phyloP scores from a whole-genome alignment of 31 red algal genomes.

The Porphyra umbilicalis region DNA sequence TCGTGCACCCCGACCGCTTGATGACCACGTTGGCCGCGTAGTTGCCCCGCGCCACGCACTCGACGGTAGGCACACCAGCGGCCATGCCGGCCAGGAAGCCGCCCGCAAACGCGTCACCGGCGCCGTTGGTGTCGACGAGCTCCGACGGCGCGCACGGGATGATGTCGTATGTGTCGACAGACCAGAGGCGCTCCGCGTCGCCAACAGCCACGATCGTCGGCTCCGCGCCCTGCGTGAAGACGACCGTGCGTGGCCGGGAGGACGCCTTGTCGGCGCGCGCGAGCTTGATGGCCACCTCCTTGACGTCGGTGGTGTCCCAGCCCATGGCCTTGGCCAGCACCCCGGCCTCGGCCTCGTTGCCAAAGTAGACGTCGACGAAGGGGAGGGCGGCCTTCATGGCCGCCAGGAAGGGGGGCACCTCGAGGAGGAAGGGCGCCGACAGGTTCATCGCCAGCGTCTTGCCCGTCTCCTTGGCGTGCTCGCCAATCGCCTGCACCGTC shows the following conservation, averaged over 20 bases:
- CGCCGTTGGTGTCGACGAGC: conserved; percentile 86
- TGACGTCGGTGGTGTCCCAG: conserved; percentile 41
- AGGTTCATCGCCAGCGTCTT: conserved; percentile 88
- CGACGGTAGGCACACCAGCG: conserved; percentile 16
- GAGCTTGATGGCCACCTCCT: conserved; percentile 75
- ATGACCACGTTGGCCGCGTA: conserved; percentile 90
- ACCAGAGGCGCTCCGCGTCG: conserved; percentile 60
- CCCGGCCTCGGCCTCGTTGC: conserved; percentile 85
- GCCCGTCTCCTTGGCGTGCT: conserved; percentile 44
- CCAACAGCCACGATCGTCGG: conserved; percentile 80
- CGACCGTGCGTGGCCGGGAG: conserved; percentile 75
- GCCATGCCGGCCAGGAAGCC: conserved; percentile 76
- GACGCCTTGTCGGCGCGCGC: conserved; percentile 52
- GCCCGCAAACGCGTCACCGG: conserved; percentile 90
- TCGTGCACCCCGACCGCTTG: conserved; percentile 70
- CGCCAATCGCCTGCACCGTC: conserved; percentile 60
- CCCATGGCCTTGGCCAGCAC: conserved; percentile 72
- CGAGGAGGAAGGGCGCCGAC: conserved; percentile 89
- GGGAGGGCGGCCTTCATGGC: conserved; percentile 66
- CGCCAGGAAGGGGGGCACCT: conserved; percentile 85
- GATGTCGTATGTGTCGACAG: conserved; percentile 43
- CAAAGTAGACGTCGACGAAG: conserved; percentile 85
- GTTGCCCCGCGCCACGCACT: conserved; percentile 73
- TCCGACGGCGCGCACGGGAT: conserved; percentile 42
- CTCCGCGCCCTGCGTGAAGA: conserved; percentile 80